phyloP scores from a whole-genome alignment of 2,329 filamentous ascomycete species.

The Aspergillus terreus region DNA sequence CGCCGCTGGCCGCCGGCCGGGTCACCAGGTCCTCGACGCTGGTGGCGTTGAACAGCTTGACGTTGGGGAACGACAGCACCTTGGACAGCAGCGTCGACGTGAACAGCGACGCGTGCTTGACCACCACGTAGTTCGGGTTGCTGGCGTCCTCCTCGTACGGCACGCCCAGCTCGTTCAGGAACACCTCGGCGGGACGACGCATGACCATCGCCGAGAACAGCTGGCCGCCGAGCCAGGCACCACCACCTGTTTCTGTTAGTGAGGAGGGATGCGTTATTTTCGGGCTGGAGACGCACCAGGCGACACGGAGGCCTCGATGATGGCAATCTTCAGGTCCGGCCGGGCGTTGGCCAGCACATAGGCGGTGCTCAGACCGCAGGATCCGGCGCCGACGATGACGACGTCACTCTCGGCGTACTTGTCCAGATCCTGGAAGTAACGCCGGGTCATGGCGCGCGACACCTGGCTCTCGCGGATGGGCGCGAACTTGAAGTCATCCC shows the following conservation, averaged over 20 bases:
- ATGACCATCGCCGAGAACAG: constrained; percentile 95
- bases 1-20: constrained; percentile 54
- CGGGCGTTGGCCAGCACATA: constrained; percentile 80
- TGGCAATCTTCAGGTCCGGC: constrained; percentile 86
- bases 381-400: constrained; percentile 88
- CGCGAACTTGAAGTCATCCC: constrained; percentile 77
- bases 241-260: constrained; percentile 56
- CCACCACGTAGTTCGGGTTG: constrained; percentile 82
- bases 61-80: constrained; percentile 79
- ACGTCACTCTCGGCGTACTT: constrained; percentile 88
- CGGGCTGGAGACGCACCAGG: constrained; percentile 48
- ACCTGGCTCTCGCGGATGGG: constrained; percentile 90
- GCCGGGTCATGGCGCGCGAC: constrained; percentile 86
- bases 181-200: constrained; percentile 85
- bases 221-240: constrained; percentile 90
- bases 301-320: constrained; percentile 82
- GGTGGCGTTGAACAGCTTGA: constrained; percentile 96
- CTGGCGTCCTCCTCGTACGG: constrained; percentile 85
- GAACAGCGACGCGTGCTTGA: constrained; percentile 91
- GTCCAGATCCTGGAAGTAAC: constrained; percentile 89
- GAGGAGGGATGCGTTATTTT: neutral
- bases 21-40: constrained; percentile 91
- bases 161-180: constrained; percentile 75
- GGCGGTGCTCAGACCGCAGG: constrained; percentile 78
- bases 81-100: constrained; percentile 81